Conservation (phyloP, 495 filamentous ascomycete species). For the Tricharina praecox region DNA sequence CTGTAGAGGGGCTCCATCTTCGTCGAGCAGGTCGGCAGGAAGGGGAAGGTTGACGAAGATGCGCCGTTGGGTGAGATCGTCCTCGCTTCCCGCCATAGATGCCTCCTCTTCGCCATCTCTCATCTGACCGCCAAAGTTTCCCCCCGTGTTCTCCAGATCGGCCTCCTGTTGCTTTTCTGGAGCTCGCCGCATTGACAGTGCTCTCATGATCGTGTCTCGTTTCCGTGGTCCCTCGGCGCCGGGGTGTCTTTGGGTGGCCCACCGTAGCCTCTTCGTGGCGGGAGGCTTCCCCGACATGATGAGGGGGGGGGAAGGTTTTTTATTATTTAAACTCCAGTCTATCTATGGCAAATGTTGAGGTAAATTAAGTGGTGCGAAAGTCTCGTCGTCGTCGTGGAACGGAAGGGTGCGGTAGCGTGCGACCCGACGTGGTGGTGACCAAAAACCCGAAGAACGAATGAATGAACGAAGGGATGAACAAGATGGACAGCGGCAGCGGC, state of each 20-base stretch:
- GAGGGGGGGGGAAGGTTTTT: neutral
- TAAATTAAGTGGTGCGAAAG: too few species aligned
- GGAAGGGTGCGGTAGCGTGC: too few species aligned
- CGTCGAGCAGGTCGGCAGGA: constrained; percentile 60
- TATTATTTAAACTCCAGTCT: neutral
- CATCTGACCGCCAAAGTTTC: constrained; percentile 17
- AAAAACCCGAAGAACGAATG: too few species aligned
- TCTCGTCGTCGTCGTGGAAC: too few species aligned
- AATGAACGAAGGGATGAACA: too few species aligned
- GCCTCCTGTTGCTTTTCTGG: constrained; percentile 23
- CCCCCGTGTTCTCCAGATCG: constrained; percentile 26
- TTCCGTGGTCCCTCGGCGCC: constrained; percentile 59
- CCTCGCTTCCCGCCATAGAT: constrained; percentile 24
- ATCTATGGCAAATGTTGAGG: too few species aligned
- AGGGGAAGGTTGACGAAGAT: constrained; percentile 81
- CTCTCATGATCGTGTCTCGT: constrained; percentile 58
- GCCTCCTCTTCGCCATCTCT: constrained; percentile 29
- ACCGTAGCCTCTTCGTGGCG: constrained; percentile 46
- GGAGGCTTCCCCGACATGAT: constrained; percentile 13
- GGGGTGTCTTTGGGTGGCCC: constrained; percentile 74
- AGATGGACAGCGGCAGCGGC: too few species aligned
- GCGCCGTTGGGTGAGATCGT: constrained; percentile 30
- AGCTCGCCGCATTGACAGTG: constrained; percentile 19
- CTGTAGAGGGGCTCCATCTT: constrained; percentile 54
- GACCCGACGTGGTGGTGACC: too few species aligned